Evolutionary conservation across 345 rosid genomes (phyloP).

Genomic region (Rhodamnia rubescens): DNA sequence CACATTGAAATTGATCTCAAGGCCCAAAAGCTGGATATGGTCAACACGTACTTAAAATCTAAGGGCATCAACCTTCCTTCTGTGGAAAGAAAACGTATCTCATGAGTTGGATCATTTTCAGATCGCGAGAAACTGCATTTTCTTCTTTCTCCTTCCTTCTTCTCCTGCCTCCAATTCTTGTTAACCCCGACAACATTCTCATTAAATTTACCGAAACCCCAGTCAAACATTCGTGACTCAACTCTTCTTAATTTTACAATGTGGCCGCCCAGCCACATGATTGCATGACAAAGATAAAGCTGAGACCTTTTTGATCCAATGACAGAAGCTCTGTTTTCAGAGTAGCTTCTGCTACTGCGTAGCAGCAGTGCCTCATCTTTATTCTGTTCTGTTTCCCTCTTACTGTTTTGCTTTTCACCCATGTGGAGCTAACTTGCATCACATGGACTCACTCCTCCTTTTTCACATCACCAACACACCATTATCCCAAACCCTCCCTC

Average conservation of each 20-base stretch:
- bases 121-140: neutral
- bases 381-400: neutral
- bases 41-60: neutral
- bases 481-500: neutral
- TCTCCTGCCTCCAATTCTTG: neutral
- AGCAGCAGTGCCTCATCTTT: neutral
- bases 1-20: neutral
- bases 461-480: neutral
- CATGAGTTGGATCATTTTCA: neutral
- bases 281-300: neutral
- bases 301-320: neutral
- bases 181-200: neutral
- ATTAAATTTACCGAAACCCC: neutral
- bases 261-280: neutral
- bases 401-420: conserved; percentile 3
- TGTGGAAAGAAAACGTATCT: neutral
- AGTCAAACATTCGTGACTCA: neutral
- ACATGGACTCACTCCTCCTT: conserved; percentile 5
- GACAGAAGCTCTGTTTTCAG: neutral
- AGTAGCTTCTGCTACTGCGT: neutral
- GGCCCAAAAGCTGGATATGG: neutral
- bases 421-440: neutral
- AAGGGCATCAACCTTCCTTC: neutral
- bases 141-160: neutral
- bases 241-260: neutral